These are phyloP conservation scores for Aureobasidium sp. DNA, from an alignment of 2,329 filamentous ascomycete genomes.

Conservation along the genomic window DNA sequence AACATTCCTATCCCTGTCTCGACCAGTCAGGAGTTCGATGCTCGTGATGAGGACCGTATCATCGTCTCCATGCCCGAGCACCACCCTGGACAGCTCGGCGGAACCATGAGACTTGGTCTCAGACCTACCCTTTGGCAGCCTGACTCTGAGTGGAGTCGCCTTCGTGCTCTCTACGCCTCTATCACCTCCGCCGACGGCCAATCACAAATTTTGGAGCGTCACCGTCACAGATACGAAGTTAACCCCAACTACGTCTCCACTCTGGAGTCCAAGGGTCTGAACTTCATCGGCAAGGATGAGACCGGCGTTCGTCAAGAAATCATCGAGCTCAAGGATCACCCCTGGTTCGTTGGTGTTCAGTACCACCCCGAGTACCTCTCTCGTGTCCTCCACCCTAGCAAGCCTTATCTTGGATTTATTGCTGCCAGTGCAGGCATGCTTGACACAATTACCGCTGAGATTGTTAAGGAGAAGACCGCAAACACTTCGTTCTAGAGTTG, in stretches of 20 bases:
- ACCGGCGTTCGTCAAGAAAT: conserved; percentile 75
- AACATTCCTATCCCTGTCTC: conserved; percentile 48
- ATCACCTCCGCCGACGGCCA: conserved; percentile 31
- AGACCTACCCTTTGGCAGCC: conserved; percentile 68
- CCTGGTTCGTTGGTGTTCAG: conserved; percentile 79
- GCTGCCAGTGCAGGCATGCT: conserved; percentile 67
- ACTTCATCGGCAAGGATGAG: conserved; percentile 74
- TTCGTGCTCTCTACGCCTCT: conserved; percentile 66
- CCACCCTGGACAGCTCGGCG: conserved; percentile 67
- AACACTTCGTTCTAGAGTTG: conserved; percentile 16
- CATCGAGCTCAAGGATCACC: conserved; percentile 74
- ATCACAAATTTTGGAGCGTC: conserved; percentile 56
- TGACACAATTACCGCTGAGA: conserved; percentile 35
- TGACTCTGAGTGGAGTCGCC: conserved; percentile 68
- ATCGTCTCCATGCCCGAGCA: conserved; percentile 93
- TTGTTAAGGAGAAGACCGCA: conserved; percentile 14
- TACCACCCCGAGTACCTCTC: conserved; percentile 83
- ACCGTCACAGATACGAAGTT: conserved; percentile 86
- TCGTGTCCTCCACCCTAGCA: conserved; percentile 65
- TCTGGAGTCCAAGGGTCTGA: conserved; percentile 61
- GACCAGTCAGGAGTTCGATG: conserved; percentile 51
- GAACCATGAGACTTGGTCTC: conserved; percentile 78
- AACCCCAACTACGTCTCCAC: conserved; percentile 69
- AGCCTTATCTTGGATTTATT: conserved; percentile 76
- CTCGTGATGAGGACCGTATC: conserved; percentile 56